A percentile compares a stretch with the other conserved stretches of the same genome.
Conservation (phyloP, 169 alveolate genomes). For the Amoebophrya sp. region DNA sequence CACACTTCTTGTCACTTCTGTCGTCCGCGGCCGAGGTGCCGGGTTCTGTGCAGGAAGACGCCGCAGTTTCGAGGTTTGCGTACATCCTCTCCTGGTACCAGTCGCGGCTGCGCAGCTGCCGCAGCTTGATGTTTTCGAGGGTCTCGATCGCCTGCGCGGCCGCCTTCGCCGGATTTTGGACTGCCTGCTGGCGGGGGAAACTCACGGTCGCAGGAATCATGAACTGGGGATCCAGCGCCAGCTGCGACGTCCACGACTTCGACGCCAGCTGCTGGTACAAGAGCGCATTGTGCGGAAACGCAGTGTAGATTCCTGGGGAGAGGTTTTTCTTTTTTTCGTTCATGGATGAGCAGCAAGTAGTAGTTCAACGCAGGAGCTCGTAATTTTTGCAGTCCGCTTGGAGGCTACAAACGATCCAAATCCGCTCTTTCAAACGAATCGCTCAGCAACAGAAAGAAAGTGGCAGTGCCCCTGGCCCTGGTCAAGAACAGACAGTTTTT, state of each 20-base stretch:
- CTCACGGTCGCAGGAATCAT: neutral
- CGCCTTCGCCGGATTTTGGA: neutral
- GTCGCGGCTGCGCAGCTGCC: neutral
- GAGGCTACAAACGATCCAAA: no score
- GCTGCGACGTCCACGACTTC: neutral
- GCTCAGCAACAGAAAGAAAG: no score
- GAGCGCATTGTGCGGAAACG: neutral
- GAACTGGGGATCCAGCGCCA: neutral
- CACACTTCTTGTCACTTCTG: no score
- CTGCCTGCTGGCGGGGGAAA: neutral
- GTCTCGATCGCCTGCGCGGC: neutral
- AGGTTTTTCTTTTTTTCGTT: no score
- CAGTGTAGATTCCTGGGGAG: neutral
- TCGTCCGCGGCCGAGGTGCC: no score
- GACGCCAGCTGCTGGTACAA: neutral
- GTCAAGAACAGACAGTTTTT: no score
- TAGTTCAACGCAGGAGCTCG: no score
- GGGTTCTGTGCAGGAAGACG: neutral
- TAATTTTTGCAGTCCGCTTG: no score
- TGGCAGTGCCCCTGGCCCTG: no score
- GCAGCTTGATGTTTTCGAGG: neutral
- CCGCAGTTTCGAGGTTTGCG: neutral
- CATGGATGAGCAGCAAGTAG: no score
- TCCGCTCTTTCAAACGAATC: no score
- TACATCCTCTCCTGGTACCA: neutral